phyloP scores from a whole-genome alignment of 192 early-diverging fungal species.

The Coemansia pectinata region DNA sequence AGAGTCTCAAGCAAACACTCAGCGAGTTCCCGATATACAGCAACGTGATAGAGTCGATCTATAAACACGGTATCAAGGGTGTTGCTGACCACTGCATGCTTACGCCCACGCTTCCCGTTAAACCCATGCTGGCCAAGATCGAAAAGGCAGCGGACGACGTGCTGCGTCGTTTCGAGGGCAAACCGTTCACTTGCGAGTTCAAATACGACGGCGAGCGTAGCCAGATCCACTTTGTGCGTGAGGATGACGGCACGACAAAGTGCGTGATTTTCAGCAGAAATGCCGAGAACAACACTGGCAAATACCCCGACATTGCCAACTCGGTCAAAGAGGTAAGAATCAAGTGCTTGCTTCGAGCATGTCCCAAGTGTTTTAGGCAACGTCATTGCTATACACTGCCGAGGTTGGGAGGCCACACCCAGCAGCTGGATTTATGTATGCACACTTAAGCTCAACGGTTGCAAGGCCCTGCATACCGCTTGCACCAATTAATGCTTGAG shows the following conservation, averaged over 20 bases:
- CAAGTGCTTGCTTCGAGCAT: background rate
- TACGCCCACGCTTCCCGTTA: constrained; percentile 92
- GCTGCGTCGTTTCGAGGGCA: constrained; percentile 89
- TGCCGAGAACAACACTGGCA: constrained; percentile 88
- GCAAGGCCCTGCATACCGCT: background rate
- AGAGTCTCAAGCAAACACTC: constrained; percentile 58
- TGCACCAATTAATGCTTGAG: constrained; percentile 1
- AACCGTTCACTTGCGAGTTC: constrained; percentile 95
- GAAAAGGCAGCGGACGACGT: constrained; percentile 93
- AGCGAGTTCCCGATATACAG: constrained; percentile 95
- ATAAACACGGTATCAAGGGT: constrained; percentile 71
- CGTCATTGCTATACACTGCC: background rate
- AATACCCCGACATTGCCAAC: constrained; percentile 93
- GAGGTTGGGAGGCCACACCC: background rate
- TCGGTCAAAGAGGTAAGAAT: constrained; percentile 66
- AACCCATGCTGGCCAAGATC: constrained; percentile 99
- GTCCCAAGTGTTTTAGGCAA: no score
- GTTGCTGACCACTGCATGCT: constrained; percentile 82
- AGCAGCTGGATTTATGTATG: background rate
- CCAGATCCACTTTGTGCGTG: constrained; percentile 81
- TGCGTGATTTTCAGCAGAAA: constrained; percentile 92
- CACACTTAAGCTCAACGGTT: background rate
- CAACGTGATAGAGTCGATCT: constrained; percentile 81
- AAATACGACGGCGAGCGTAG: constrained; percentile 98
- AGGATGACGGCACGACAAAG: constrained; percentile 61